A percentile compares a stretch with the other conserved stretches of the same genome.
phyloP scores from a whole-genome alignment of 2,329 filamentous ascomycete genomes.

The Simplicillium aogashimaense region DNA sequence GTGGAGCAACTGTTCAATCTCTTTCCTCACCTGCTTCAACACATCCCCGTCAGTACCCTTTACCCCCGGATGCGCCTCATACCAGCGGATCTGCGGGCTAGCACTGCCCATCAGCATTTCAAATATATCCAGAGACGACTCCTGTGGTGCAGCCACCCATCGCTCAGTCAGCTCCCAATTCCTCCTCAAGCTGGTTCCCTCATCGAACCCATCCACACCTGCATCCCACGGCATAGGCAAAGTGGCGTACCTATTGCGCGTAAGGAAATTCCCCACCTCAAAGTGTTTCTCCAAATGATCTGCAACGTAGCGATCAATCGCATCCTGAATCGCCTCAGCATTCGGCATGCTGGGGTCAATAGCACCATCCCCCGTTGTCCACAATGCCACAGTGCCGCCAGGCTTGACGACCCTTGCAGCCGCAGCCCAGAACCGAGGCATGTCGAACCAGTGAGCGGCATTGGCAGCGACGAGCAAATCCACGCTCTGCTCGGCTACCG shows the following conservation, averaged over 20 bases:
- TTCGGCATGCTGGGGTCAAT: slow-evolving; percentile 25
- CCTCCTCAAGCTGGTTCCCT: too few species aligned
- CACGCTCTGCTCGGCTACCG: slow-evolving; percentile 24
- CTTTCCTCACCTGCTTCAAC: slow-evolving; percentile 15
- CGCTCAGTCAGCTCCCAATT: too few species aligned
- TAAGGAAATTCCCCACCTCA: too few species aligned
- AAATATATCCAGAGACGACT: slow-evolving; percentile 6
- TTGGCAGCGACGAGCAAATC: slow-evolving; percentile 41
- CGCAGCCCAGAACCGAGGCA: slow-evolving; percentile 35
- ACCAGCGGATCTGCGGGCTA: slow-evolving; percentile 29
- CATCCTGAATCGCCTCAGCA: slow-evolving; percentile 26
- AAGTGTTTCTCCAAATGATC: too few species aligned
- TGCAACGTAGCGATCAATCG: slow-evolving; percentile 18
- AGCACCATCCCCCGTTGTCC: slow-evolving; percentile 23
- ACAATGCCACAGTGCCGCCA: slow-evolving; percentile 43
- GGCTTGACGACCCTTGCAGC: slow-evolving; percentile 36
- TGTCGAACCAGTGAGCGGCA: slow-evolving; percentile 49
- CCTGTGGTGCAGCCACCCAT: too few species aligned
- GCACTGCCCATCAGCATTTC: slow-evolving; percentile 22
- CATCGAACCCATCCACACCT: too few species aligned
- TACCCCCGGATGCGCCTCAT: slow-evolving; percentile 28
- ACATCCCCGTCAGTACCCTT: slow-evolving; percentile 25
- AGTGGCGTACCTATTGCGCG: too few species aligned
- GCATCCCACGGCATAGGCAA: too few species aligned
- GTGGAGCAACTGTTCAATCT: slow-evolving; percentile 14